Percentiles rank a stretch among this genome's conserved stretches.
Conservation (phyloP, 495 filamentous ascomycete species). For the Echria macrotheca region DNA sequence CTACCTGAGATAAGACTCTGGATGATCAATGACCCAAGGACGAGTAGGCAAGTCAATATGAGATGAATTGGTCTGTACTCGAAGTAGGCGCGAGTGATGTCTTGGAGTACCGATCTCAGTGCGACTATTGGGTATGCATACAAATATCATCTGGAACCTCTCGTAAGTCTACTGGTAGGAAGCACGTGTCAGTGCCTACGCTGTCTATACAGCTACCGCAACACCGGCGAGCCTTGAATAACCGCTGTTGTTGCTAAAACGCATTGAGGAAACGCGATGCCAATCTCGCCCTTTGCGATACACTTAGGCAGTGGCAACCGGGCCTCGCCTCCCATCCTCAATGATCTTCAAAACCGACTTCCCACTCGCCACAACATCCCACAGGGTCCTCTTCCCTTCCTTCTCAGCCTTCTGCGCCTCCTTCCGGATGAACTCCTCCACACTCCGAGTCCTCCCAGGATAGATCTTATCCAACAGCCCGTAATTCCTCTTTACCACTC, state of each 20-base stretch:
- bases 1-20: too few relatives aligned
- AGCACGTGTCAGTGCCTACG: too few relatives aligned
- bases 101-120: too few relatives aligned
- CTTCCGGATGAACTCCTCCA: conserved; percentile 44
- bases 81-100: too few relatives aligned
- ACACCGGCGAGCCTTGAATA: too few relatives aligned
- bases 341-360: conserved; percentile 26
- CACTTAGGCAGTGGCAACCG: neutral
- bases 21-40: too few relatives aligned
- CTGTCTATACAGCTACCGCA: too few relatives aligned
- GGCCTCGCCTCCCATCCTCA: conserved; percentile 20
- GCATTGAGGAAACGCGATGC: neutral
- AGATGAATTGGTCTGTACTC: too few relatives aligned
- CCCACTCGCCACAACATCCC: conserved; percentile 24
- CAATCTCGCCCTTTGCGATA: conserved; percentile 1
- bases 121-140: too few relatives aligned
- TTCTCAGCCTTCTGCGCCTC: conserved; percentile 32
- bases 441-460: conserved; percentile 42
- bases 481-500: conserved; percentile 44
- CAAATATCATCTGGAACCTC: too few relatives aligned
- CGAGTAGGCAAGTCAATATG: too few relatives aligned
- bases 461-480: conserved; percentile 47
- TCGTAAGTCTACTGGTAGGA: too few relatives aligned
- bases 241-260: conserved; percentile 1
- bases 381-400: conserved; percentile 22